phyloP scores from a whole-genome alignment of 2,329 filamentous ascomycete genomes.

The Pestalotiopsis sp. region DNA sequence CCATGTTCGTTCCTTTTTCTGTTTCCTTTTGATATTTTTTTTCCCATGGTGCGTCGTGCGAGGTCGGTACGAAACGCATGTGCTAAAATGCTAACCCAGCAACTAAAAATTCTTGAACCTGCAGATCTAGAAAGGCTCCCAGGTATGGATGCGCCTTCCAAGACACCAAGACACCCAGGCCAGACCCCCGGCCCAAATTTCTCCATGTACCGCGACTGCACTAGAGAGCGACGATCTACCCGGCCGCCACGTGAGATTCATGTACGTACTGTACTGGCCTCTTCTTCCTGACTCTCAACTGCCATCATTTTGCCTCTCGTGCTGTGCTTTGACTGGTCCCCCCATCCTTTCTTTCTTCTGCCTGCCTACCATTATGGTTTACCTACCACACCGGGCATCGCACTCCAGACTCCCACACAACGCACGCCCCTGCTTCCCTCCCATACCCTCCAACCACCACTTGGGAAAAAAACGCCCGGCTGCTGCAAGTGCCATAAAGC shows the following conservation, averaged over 20 bases:
- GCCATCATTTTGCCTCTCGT: background rate
- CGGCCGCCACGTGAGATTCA: constrained; percentile 13
- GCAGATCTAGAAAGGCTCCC: constrained; percentile 18
- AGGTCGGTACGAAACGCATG: too few species aligned
- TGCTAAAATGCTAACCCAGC: too few species aligned
- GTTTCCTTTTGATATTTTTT: too few species aligned
- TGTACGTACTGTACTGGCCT: background rate
- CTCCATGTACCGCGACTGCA: background rate
- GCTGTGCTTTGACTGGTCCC: background rate
- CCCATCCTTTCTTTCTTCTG: background rate
- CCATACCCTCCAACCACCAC: background rate
- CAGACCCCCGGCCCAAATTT: background rate
- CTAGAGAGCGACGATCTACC: constrained; percentile 23
- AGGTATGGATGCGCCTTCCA: background rate
- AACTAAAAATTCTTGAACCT: background rate
- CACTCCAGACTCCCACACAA: background rate
- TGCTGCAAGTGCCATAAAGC: background rate
- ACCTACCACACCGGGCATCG: background rate
- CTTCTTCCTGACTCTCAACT: background rate
- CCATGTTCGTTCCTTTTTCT: too few species aligned
- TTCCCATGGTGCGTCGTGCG: too few species aligned
- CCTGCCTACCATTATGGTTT: background rate
- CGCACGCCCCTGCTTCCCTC: background rate
- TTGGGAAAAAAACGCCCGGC: background rate
- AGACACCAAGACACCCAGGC: background rate